Conservation (phyloP, 441 rosid species). For the Theobroma grandiflorum region DNA sequence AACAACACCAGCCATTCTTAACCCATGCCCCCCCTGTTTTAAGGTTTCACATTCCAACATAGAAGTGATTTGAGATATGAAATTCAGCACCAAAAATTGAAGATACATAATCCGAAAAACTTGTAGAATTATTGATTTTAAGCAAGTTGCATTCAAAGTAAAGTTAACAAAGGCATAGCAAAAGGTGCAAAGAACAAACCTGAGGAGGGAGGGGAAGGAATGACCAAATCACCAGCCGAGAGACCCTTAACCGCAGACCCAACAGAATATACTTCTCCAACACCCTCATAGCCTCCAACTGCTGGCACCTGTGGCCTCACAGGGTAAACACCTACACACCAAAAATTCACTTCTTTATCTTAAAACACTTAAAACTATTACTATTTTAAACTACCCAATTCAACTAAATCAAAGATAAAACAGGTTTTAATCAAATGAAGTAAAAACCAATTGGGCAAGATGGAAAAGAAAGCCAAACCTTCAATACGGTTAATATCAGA, state of each 20-base stretch:
- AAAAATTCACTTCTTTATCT: background rate
- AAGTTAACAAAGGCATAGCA: background rate
- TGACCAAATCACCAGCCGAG: slow-evolving; percentile 86
- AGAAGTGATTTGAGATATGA: background rate
- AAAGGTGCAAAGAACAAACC: slow-evolving; percentile 46
- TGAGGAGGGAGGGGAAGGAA: slow-evolving; percentile 86
- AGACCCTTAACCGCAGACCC: slow-evolving; percentile 73
- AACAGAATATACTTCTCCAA: slow-evolving; percentile 77
- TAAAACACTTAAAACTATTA: background rate
- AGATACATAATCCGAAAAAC: background rate
- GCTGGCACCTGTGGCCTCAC: slow-evolving; percentile 92
- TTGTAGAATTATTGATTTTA: background rate
- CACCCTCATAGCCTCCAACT: slow-evolving; percentile 93
- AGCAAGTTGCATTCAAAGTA: background rate
- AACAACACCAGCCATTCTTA: background rate
- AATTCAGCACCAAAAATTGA: background rate
- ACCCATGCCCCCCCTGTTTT: background rate
- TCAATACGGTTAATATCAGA: slow-evolving; percentile 93
- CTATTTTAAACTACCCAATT: background rate
- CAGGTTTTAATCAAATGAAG: background rate
- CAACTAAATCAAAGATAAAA: background rate
- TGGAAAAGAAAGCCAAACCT: slow-evolving; percentile 49
- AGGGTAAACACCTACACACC: slow-evolving; percentile 76
- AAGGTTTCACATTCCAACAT: background rate
- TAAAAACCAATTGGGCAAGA: background rate